Percentiles rank a stretch among this genome's conserved stretches.
These are phyloP conservation scores for Diplodia intermedia DNA, from an alignment of 2,329 filamentous ascomycete species.

Conservation along the genomic window DNA sequence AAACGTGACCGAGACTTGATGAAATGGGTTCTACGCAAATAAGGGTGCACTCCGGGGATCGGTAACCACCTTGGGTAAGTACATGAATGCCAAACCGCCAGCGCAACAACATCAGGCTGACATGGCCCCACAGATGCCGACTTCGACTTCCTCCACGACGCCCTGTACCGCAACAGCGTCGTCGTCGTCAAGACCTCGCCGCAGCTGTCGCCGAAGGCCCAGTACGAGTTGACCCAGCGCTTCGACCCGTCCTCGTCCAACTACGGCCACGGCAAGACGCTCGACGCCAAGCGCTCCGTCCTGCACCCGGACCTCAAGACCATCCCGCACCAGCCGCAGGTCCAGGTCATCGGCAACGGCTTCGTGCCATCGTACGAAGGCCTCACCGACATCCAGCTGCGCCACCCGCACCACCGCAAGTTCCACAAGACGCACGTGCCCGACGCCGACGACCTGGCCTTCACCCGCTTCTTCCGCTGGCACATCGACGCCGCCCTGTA, in stretches of 20 bases:
- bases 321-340: slow-evolving; percentile 78
- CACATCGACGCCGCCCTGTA: slow-evolving; percentile 82
- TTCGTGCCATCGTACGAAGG: slow-evolving; percentile 73
- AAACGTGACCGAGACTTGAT: slow-evolving; percentile 33
- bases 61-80: slow-evolving; percentile 61
- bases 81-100: background rate
- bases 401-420: slow-evolving; percentile 78
- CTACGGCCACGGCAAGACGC: slow-evolving; percentile 79
- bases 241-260: slow-evolving; percentile 71
- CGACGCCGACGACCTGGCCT: slow-evolving; percentile 63
- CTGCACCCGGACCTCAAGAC: slow-evolving; percentile 82
- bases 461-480: slow-evolving; percentile 74
- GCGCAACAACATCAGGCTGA: slow-evolving; percentile 15
- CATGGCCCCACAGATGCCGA: slow-evolving; percentile 59
- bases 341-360: slow-evolving; percentile 82
- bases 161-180: slow-evolving; percentile 72
- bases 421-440: slow-evolving; percentile 74
- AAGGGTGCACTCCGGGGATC: slow-evolving; percentile 66
- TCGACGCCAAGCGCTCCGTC: slow-evolving; percentile 70
- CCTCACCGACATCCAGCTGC: slow-evolving; percentile 69
- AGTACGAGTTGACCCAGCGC: slow-evolving; percentile 74
- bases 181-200: slow-evolving; percentile 74
- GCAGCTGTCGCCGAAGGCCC: slow-evolving; percentile 69
- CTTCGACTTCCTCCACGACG: slow-evolving; percentile 67
- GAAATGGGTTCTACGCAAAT: slow-evolving; percentile 18